Evolutionary conservation across 768 basidiomycete genomes (phyloP), one percentile per base, ranked within the genome.

Genomic region (Neoboletus subvelutipes): DNA sequence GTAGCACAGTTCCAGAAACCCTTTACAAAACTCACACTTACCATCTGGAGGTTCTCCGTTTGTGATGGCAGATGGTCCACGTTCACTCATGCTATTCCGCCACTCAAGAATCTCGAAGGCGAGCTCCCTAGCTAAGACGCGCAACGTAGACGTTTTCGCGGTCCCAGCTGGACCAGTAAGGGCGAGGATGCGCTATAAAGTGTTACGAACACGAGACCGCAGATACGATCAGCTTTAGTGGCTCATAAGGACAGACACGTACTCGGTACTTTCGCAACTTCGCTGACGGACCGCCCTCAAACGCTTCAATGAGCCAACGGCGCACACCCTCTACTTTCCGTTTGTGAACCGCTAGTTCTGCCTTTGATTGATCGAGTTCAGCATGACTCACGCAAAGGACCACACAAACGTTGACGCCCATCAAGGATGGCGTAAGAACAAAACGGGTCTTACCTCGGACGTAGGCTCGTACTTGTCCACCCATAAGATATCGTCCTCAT

Each of bases 141-240:
- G 82, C 3, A 98, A 62, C 0, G 92, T 92, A 0, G 94, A 82
- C 0, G 96, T 97, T 77, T 99, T 99, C 0, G 85, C 96, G 0
- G 86, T 83, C 1, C 96, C 96, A 9, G 96, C 87, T 0, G 93
- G 92, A 1, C 96, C 96, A 3, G 90, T 90, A 12, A 99, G 73
- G 0, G 84, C 83, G 8, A 98, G 80, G 29, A 99, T 84, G 45
- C 94, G 81, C 91, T 98, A 55, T 4, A 26, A 53, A 37, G n/a
- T 1, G 22, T 31, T 0, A 11, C 24, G 17, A 46, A 46, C 24
- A 31, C 22, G n/a, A 29, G 37, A 15, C 13, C 20, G 12, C 22
- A 5, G 22, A 47, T 36, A 31, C 5, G 26, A 39, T 58, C 20
- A 45, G 56, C 22, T 52, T 24, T 13, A 31, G 46, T 42, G 12